These are phyloP conservation scores for Citrus cavaleriei DNA, from an alignment of 345 rosid genomes.

Conservation along the genomic window DNA sequence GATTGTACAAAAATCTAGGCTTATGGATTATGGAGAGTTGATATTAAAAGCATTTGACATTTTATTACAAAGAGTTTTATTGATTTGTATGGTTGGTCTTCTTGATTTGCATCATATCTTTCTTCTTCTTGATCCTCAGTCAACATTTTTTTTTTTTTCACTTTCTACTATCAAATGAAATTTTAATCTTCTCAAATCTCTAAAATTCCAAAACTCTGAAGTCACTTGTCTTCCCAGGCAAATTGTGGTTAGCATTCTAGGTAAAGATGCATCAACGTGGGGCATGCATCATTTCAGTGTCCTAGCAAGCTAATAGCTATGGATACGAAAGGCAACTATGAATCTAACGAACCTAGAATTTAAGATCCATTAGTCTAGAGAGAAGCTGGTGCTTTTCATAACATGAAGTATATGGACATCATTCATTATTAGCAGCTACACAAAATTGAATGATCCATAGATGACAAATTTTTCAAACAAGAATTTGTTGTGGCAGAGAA, in stretches of 20 bases:
- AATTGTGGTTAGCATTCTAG: background rate
- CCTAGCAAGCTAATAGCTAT: background rate
- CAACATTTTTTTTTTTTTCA: background rate
- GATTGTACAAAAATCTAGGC: background rate
- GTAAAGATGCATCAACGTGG: background rate
- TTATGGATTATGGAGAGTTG: background rate
- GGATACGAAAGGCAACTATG: background rate
- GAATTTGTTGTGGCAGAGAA: background rate
- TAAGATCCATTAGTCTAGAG: background rate
- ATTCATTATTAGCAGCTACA: background rate
- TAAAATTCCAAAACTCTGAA: background rate
- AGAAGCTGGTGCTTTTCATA: background rate
- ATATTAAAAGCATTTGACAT: background rate
- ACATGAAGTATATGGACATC: background rate
- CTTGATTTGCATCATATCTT: background rate
- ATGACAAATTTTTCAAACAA: background rate
- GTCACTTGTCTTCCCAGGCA: background rate
- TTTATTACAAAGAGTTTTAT: background rate
- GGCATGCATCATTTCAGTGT: background rate
- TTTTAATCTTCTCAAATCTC: background rate
- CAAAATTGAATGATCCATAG: background rate
- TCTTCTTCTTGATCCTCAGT: background rate
- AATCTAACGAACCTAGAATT: background rate
- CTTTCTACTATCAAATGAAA: background rate
- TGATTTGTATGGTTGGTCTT: background rate